A percentile compares a stretch with the other conserved stretches of the same genome.
Evolutionary conservation across 495 filamentous ascomycete species (phyloP).

Genomic region (Aspergillus nanangensis): DNA sequence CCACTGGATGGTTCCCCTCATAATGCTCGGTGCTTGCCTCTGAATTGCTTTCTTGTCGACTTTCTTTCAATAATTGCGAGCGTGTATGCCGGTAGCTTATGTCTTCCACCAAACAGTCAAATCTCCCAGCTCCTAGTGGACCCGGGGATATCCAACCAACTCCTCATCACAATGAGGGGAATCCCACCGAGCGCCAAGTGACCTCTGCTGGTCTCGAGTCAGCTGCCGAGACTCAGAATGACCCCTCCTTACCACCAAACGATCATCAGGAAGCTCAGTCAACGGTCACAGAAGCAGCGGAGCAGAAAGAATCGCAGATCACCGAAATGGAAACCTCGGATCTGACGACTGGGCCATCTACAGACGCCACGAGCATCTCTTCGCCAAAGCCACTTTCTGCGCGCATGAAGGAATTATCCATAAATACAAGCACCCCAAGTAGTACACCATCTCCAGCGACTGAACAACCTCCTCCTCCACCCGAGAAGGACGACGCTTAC

Average conservation of each 20-base stretch:
- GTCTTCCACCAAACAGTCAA: conserved; percentile 30
- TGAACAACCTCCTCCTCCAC: conserved; percentile 32
- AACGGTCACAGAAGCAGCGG: conserved; percentile 14
- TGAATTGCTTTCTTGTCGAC: conserved; percentile 42
- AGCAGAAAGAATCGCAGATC: conserved; percentile 2
- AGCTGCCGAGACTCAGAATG: conserved; percentile 20
- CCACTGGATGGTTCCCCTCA: conserved; percentile 10
- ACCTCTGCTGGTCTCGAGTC: conserved; percentile 12
- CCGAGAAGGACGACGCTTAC: conserved; percentile 52
- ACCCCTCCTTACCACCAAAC: conserved; percentile 4
- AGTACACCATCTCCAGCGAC: conserved; percentile 8
- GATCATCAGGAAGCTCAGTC: conserved; percentile 3
- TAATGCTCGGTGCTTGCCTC: conserved; percentile 16
- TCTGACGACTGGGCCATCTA: conserved; percentile 4
- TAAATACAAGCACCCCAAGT: conserved; percentile 23
- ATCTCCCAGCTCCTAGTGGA: conserved; percentile 20
- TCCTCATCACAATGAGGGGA: conserved; percentile 15
- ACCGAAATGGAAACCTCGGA: conserved; percentile 1
- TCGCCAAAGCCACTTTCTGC: conserved; percentile 22
- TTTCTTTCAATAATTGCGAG: conserved; percentile 22
- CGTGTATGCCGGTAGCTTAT: conserved; percentile 36
- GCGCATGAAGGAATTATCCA: conserved; percentile 32
- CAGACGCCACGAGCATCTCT: conserved; percentile 9
- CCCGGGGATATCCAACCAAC: conserved; percentile 21
- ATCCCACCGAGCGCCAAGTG: conserved; percentile 12